phyloP scores from a whole-genome alignment of 345 rosid species.

The Salix dunnii region DNA sequence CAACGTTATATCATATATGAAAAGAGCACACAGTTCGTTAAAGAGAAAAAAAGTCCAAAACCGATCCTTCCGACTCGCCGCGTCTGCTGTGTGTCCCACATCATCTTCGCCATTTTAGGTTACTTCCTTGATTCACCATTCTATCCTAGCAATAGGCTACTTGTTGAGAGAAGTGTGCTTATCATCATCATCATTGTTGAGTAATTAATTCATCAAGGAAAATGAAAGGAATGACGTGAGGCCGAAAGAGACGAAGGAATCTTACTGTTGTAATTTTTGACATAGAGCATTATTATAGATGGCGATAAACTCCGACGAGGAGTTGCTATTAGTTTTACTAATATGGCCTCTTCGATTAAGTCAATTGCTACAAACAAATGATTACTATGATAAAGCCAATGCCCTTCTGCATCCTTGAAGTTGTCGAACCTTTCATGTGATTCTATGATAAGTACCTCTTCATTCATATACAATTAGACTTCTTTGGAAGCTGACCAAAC shows the following conservation, averaged over 20 bases:
- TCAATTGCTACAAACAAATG: not conserved
- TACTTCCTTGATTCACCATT: not conserved
- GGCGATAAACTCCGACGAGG: not conserved
- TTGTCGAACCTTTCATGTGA: not conserved
- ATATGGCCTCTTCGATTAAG: not conserved
- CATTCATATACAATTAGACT: not conserved
- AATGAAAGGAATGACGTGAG: not conserved
- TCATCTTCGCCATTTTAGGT: not conserved
- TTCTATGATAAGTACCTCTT: not conserved
- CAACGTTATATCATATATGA: too few relatives aligned
- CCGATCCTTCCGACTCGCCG: conserved; percentile 37
- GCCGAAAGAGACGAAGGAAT: not conserved
- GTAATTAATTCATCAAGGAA: not conserved
- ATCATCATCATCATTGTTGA: too few relatives aligned
- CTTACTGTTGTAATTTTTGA: not conserved
- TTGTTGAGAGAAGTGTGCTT: not conserved
- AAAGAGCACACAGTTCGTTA: not conserved
- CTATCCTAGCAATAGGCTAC: not conserved
- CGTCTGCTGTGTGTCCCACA: conserved; percentile 36
- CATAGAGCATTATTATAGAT: not conserved
- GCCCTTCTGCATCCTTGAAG: not conserved
- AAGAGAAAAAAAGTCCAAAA: not conserved
- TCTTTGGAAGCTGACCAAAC: not conserved
- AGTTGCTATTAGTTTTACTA: not conserved
- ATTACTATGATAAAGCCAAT: not conserved